A percentile compares a stretch with the other conserved stretches of the same genome.
Conservation (phyloP, 768 basidiomycete species). For the Lactarius pseudohatsudake region DNA sequence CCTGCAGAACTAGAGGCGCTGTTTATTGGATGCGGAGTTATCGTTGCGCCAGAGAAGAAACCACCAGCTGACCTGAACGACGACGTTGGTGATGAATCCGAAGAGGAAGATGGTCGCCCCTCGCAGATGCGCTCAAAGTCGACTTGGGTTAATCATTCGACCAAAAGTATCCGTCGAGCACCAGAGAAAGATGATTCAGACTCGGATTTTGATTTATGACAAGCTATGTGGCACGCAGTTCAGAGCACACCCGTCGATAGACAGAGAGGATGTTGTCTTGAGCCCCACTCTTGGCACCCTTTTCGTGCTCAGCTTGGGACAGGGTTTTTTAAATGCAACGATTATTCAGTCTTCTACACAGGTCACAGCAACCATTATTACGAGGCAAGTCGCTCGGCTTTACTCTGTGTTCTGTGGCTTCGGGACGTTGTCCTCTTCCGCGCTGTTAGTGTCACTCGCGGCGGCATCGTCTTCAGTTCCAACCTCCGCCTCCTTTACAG, state of each 20-base stretch:
- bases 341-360: neutral
- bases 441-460: slow-evolving; percentile 31
- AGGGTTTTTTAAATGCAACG: slow-evolving; percentile 2
- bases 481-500: slow-evolving; percentile 41
- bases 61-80: slow-evolving; percentile 34
- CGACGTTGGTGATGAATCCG: slow-evolving; percentile 47
- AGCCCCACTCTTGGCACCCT: neutral
- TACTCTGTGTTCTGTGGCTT: slow-evolving; percentile 34
- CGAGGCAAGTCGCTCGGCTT: slow-evolving; percentile 30
- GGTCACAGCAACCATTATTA: slow-evolving; percentile 30
- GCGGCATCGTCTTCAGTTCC: slow-evolving; percentile 31
- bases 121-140: slow-evolving; percentile 57
- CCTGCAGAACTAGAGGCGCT: slow-evolving; percentile 67
- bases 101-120: slow-evolving; percentile 48
- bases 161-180: slow-evolving; percentile 55
- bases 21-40: slow-evolving; percentile 60
- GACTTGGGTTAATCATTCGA: slow-evolving; percentile 52
- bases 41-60: slow-evolving; percentile 56
- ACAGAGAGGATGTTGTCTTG: neutral
- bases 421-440: slow-evolving; percentile 32
- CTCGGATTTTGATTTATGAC: slow-evolving; percentile 63
- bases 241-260: neutral
- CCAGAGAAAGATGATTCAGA: slow-evolving; percentile 67
- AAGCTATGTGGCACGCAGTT: neutral
- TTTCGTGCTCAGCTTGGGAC: neutral